Evolutionary conservation across 2,329 filamentous ascomycete genomes (phyloP).

Genomic region (Knufia petricola): DNA sequence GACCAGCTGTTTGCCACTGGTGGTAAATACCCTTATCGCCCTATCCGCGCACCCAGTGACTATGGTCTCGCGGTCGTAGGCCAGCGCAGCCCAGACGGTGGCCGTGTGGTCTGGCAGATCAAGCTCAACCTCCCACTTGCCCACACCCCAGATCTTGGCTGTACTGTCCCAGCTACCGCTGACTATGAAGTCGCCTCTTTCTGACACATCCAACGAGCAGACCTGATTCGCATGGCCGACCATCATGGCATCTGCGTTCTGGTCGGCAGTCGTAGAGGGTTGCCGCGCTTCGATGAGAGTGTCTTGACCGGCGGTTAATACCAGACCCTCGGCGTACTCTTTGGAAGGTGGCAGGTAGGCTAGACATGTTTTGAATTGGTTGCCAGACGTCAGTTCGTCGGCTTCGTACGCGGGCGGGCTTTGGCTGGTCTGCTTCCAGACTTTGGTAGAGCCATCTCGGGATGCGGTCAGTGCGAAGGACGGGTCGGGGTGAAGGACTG

Average conservation of each 20-base stretch:
- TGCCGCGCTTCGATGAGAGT: constrained; percentile 84
- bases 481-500: constrained; percentile 65
- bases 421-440: constrained; percentile 64
- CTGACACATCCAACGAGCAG: constrained; percentile 71
- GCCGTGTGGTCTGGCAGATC: constrained; percentile 67
- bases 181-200: constrained; percentile 63
- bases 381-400: constrained; percentile 67
- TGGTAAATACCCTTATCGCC: constrained; percentile 71
- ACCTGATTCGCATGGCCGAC: constrained; percentile 82
- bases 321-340: constrained; percentile 64
- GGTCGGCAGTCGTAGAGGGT: constrained; percentile 54
- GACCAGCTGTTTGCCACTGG: constrained; percentile 52
- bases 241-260: constrained; percentile 76
- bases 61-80: constrained; percentile 67
- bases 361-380: constrained; percentile 79
- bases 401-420: constrained; percentile 64
- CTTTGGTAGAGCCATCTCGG: constrained; percentile 77
- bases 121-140: constrained; percentile 69
- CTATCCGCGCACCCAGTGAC: constrained; percentile 88
- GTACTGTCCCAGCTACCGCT: constrained; percentile 92
- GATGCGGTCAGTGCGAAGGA: constrained; percentile 74
- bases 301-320: constrained; percentile 83
- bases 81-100: constrained; percentile 85
- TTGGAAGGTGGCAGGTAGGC: constrained; percentile 62
- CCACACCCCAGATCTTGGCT: constrained; percentile 76